Base-by-base conservation (phyloP, 2,329 filamentous ascomycete genomes). In the Diaporthe sp. region DNA sequence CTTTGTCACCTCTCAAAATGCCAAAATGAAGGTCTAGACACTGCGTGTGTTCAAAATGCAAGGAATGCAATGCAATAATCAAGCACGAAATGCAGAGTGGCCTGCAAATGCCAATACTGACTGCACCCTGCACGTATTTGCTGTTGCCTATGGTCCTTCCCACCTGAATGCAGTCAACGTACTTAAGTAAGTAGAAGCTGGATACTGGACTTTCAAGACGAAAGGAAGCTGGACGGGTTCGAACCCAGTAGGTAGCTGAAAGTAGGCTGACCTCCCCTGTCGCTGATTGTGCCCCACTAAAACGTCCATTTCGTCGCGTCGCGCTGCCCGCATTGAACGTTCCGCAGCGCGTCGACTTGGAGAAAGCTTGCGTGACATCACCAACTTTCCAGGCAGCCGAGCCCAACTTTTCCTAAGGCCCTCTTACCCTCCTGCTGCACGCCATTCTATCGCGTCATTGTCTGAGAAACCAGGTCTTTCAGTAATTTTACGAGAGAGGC, bases 321-420 rank as follows among this genome's bases (percentile, higher is more conserved):
- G 67, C 74, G 75, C 70, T 58, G 61, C 74, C 35, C 7, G 5
- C 30, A 28, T n/a, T 54, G 74, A 68, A 50, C 71, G 35, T 73
- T 58, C 73, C 66, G 22, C 30, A 52, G 71, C 70, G 76, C 76
- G 77, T 76, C 71, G 73, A 38, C 74, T 71, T 55, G 28, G 54
- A 57, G 45, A 73, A 76, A 71, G 60, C 72, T 76, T 74, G 42
- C 71, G 71, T 79, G 78, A 78, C 78, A 79, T 79, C 77, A 77
- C 77, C 70, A 74, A 71, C 35, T 28, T 30, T 72, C 55, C 28
- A 64, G 45, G 55, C 70, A 72, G 30, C 57, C 30, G 12, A 52
- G 8, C 17, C 50, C 47, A 71, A 13, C 17, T 35, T 25, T 61
- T 57, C 45, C n/a, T 25, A 42, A 13, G 30, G 9, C 15, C 40